Conservation (phyloP, 768 basidiomycete species). For the Glaciozyma antarctica region DNA sequence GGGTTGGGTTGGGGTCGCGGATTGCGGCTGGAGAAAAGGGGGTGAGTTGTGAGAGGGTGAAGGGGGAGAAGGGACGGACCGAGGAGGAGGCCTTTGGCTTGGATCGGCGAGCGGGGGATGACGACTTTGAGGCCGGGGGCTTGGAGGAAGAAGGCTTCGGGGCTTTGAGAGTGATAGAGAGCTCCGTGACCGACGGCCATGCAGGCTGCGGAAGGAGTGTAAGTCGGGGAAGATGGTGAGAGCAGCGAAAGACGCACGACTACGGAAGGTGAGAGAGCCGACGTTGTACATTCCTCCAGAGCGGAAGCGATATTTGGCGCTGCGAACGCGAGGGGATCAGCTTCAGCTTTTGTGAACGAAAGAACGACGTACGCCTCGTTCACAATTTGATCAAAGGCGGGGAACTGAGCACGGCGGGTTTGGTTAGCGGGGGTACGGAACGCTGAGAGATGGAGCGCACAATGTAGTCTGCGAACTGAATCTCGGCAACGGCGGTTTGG, state of each 20-base stretch:
- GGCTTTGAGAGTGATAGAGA: slow-evolving; percentile 88
- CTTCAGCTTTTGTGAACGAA: no score
- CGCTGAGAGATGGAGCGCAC: background rate
- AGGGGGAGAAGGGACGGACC: background rate
- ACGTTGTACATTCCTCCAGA: slow-evolving; percentile 74
- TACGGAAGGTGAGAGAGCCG: slow-evolving; percentile 41
- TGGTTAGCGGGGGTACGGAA: no score
- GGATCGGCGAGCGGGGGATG: slow-evolving; percentile 87
- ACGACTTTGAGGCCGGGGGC: slow-evolving; percentile 84
- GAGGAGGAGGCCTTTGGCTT: slow-evolving; percentile 86
- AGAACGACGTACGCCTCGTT: slow-evolving; percentile 58
- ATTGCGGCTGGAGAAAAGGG: slow-evolving; percentile 50
- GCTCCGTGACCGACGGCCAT: slow-evolving; percentile 90
- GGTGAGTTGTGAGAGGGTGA: no score
- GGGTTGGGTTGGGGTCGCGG: slow-evolving; percentile 83
- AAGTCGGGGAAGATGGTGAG: background rate
- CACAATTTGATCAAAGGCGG: slow-evolving; percentile 92
- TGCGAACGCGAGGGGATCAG: background rate
- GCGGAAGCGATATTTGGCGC: slow-evolving; percentile 78
- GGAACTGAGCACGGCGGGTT: slow-evolving; percentile 43
- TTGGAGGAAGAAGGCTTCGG: slow-evolving; percentile 88
- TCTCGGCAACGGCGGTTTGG: slow-evolving; percentile 87
- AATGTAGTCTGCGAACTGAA: slow-evolving; percentile 45
- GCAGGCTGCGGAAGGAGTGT: slow-evolving; percentile 67
- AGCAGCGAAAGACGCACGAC: slow-evolving; percentile 37